Percentiles rank a stretch among this genome's conserved stretches.
Evolutionary conservation across 148 eudicot genomes (phyloP).

Genomic region (Arbutus unedo): DNA sequence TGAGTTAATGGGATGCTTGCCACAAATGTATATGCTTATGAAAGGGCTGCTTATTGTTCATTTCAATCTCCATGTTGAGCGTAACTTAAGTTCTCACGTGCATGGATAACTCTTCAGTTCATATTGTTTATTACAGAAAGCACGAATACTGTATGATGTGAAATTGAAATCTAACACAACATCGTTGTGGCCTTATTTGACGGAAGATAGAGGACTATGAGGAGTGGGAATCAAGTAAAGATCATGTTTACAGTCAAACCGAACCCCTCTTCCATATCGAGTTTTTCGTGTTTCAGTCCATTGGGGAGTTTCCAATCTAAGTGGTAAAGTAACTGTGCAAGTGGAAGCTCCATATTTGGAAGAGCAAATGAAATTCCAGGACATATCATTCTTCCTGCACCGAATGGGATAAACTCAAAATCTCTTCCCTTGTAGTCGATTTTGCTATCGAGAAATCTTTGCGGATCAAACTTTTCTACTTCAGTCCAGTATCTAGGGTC

Average conservation of each 20-base stretch:
- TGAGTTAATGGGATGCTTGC: no score
- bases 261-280: slow-evolving; percentile 7
- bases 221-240: neutral
- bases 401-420: slow-evolving; percentile 31
- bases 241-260: neutral
- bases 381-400: slow-evolving; percentile 34
- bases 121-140: neutral
- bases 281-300: neutral
- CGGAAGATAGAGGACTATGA: neutral
- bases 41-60: no score
- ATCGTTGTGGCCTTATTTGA: neutral
- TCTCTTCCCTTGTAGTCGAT: slow-evolving; percentile 25
- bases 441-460: slow-evolving; percentile 20
- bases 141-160: neutral
- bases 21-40: no score
- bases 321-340: slow-evolving; percentile 29
- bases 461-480: slow-evolving; percentile 28
- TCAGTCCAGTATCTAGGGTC: slow-evolving; percentile 30
- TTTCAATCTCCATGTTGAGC: no score
- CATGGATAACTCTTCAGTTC: neutral
- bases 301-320: slow-evolving; percentile 28
- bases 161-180: neutral
- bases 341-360: slow-evolving; percentile 30
- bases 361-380: slow-evolving; percentile 26
- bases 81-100: neutral